A percentile compares a stretch with the other conserved stretches of the same genome.
phyloP scores from a whole-genome alignment of 176 grass and related monocot species.

The Juncus effusus region DNA sequence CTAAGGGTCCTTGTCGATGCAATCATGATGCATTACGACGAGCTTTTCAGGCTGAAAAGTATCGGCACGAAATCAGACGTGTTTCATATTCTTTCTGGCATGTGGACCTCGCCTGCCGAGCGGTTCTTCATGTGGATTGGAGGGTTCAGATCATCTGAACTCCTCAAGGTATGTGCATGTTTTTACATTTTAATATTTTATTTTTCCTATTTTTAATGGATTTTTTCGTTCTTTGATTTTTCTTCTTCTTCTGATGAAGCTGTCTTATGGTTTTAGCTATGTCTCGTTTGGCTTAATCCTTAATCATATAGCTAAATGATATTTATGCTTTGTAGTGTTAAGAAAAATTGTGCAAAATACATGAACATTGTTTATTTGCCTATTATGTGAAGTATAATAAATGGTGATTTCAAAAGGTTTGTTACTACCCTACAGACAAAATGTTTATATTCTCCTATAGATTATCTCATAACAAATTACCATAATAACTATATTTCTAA shows the following conservation, averaged over 20 bases:
- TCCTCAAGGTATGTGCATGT: conserved; percentile 43
- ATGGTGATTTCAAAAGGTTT: no score
- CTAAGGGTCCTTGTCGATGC: conserved; percentile 55
- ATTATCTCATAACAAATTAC: background rate
- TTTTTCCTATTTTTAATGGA: background rate
- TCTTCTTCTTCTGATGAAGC: no score
- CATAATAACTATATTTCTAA: background rate
- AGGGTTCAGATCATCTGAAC: conserved; percentile 77
- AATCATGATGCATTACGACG: conserved; percentile 62
- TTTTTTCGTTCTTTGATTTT: no score
- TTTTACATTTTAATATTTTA: background rate
- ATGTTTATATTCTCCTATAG: background rate
- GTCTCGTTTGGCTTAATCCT: no score
- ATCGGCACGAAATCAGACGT: conserved; percentile 56
- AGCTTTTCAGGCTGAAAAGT: conserved; percentile 68
- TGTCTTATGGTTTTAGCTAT: no score
- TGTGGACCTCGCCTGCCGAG: conserved; percentile 87
- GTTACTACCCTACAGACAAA: no score
- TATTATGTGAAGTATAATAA: no score
- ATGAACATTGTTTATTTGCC: no score
- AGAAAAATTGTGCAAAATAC: no score
- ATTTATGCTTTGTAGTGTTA: no score
- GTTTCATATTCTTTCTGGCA: conserved; percentile 86
- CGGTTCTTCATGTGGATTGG: conserved; percentile 98
- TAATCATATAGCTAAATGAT: no score